Evolutionary conservation across 2,329 filamentous ascomycete species (phyloP).

Genomic region (Tothia fuscella): DNA sequence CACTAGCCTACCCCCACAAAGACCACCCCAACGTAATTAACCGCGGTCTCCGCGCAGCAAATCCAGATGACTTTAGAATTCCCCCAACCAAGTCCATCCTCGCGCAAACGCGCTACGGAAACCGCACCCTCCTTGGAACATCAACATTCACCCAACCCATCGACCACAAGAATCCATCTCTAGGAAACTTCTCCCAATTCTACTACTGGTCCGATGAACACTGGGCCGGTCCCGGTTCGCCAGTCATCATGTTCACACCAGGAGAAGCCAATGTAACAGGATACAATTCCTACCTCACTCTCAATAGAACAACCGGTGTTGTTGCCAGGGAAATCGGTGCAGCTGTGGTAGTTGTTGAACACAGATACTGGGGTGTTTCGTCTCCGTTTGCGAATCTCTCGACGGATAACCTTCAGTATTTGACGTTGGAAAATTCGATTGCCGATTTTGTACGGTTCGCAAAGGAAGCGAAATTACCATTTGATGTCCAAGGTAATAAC

Average conservation of each 20-base stretch:
- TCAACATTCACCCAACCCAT: slow-evolving; percentile 42
- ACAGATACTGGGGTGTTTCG: slow-evolving; percentile 47
- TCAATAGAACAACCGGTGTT: slow-evolving; percentile 35
- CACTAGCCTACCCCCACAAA: neutral
- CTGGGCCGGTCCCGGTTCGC: slow-evolving; percentile 44
- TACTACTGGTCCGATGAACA: slow-evolving; percentile 41
- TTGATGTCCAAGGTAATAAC: slow-evolving; percentile 35
- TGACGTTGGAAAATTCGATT: slow-evolving; percentile 43
- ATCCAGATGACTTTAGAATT: neutral
- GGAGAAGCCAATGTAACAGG: slow-evolving; percentile 37
- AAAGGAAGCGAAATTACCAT: slow-evolving; percentile 40
- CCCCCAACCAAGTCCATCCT: neutral
- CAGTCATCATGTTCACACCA: slow-evolving; percentile 41
- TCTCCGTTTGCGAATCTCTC: slow-evolving; percentile 40
- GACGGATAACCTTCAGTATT: slow-evolving; percentile 40
- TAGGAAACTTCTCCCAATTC: slow-evolving; percentile 43
- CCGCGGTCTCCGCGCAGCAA: neutral
- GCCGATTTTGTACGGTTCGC: slow-evolving; percentile 44
- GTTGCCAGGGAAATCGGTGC: slow-evolving; percentile 39
- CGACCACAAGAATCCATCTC: slow-evolving; percentile 44
- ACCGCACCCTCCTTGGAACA: neutral
- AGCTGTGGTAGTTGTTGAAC: slow-evolving; percentile 44
- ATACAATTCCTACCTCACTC: slow-evolving; percentile 40
- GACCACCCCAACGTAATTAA: slow-evolving; percentile 4
- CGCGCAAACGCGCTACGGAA: neutral